Evolutionary conservation across 768 basidiomycete genomes (phyloP).

Genomic region (Butyriboletus loyo): DNA sequence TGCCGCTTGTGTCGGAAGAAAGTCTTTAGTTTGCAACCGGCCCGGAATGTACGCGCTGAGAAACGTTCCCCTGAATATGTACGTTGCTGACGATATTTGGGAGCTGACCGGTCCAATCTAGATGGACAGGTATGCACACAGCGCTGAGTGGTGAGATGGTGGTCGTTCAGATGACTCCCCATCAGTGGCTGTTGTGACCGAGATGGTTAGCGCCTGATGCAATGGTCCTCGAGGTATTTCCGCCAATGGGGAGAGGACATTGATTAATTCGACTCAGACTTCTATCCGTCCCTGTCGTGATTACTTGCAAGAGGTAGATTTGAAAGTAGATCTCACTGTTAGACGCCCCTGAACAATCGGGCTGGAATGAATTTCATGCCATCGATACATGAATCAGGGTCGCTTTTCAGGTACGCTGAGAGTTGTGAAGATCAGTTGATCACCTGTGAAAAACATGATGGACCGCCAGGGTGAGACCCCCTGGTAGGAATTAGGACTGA

Average conservation of each 20-base stretch:
- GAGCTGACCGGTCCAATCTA: background rate
- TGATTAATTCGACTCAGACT: conserved; percentile 5
- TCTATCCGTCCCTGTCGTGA: conserved; percentile 28
- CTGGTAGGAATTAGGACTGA: background rate
- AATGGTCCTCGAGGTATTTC: conserved; percentile 18
- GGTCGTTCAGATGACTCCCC: background rate
- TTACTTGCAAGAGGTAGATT: conserved; percentile 15
- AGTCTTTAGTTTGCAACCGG: background rate
- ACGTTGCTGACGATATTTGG: background rate
- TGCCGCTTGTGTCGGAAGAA: background rate
- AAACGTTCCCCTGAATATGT: conserved; percentile 8
- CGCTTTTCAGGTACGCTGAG: conserved; percentile 17
- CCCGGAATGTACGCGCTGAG: background rate
- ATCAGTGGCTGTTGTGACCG: background rate
- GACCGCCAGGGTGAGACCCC: background rate
- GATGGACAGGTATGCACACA: background rate
- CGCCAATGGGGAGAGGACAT: conserved; percentile 11
- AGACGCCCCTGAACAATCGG: conserved; percentile 20
- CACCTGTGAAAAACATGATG: background rate
- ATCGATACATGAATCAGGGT: conserved; percentile 25
- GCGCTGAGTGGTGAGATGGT: background rate
- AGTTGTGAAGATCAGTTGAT: conserved; percentile 17
- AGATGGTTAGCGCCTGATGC: background rate
- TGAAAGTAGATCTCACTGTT: conserved; percentile 15
- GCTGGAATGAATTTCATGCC: conserved; percentile 20